Evolutionary conservation across 2,329 filamentous ascomycete genomes (phyloP).

Genomic region (Colletotrichum kahawae): DNA sequence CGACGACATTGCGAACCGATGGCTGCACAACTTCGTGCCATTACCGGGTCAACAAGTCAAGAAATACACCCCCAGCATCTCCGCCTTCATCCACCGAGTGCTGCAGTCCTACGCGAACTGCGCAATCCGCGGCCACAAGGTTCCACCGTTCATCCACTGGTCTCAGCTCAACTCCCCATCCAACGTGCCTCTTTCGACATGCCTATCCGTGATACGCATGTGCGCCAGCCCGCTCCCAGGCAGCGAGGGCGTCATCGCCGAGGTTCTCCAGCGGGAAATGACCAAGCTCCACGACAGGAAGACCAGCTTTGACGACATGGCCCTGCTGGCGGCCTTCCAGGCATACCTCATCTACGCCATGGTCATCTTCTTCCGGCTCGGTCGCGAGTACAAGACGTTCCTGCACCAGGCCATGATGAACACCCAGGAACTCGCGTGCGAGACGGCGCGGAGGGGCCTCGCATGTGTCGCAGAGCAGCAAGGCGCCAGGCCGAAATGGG

Average conservation of each 20-base stretch:
- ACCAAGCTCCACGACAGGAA: constrained; percentile 35
- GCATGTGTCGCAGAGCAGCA: constrained; percentile 46
- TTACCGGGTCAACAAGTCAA: constrained; percentile 47
- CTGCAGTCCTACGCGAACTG: constrained; percentile 48
- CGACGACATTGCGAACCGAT: constrained; percentile 52
- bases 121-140: constrained; percentile 37
- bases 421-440: constrained; percentile 54
- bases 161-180: constrained; percentile 34
- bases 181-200: constrained; percentile 41
- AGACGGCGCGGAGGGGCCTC: constrained; percentile 43
- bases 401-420: constrained; percentile 51
- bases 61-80: constrained; percentile 40
- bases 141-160: constrained; percentile 50
- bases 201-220: constrained; percentile 44
- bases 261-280: constrained; percentile 48
- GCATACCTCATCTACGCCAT: constrained; percentile 59
- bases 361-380: constrained; percentile 48
- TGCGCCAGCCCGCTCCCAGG: constrained; percentile 40
- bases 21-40: constrained; percentile 53
- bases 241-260: constrained; percentile 32
- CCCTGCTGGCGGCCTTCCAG: constrained; percentile 51
- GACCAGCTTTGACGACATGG: constrained; percentile 28
- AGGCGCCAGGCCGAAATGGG: constrained; percentile 49
- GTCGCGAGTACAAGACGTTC: constrained; percentile 29
- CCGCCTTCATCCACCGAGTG: constrained; percentile 42